Percentiles rank a stretch among this genome's conserved stretches.
Conservation (phyloP, 2,329 filamentous ascomycete species). For the Fusarium dlaminii region DNA sequence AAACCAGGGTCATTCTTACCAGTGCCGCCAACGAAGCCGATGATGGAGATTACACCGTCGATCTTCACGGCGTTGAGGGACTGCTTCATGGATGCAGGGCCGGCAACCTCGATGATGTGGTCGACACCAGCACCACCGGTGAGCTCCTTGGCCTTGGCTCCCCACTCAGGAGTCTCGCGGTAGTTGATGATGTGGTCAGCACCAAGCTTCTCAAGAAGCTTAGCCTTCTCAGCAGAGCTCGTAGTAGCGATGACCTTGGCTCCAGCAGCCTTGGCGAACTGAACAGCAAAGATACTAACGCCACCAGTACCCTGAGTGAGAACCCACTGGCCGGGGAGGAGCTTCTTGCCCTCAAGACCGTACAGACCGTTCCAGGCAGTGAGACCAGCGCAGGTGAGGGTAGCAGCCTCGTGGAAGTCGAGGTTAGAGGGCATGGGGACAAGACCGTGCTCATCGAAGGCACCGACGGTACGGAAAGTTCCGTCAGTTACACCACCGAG, state of each 20-base stretch:
- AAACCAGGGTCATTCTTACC: conserved; percentile 45
- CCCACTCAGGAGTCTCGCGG: conserved; percentile 57
- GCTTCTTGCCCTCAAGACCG: conserved; percentile 56
- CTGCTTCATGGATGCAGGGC: conserved; percentile 55
- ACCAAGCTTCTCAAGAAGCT: conserved; percentile 56
- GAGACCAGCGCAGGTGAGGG: conserved; percentile 68
- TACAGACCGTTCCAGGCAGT: conserved; percentile 75
- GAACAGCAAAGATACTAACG: conserved; percentile 73
- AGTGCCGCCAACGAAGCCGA: conserved; percentile 49
- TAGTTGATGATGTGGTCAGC: conserved; percentile 63
- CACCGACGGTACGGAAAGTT: conserved; percentile 71
- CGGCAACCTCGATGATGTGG: conserved; percentile 60
- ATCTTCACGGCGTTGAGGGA: conserved; percentile 56
- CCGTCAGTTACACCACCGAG: conserved; percentile 77
- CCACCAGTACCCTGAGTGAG: conserved; percentile 78
- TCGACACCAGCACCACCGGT: conserved; percentile 58
- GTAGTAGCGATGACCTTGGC: conserved; percentile 61
- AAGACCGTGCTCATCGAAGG: conserved; percentile 74
- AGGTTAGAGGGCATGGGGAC: conserved; percentile 69
- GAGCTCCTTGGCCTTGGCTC: conserved; percentile 54
- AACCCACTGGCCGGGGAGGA: conserved; percentile 66
- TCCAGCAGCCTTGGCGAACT: conserved; percentile 61
- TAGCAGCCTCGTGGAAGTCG: conserved; percentile 62
- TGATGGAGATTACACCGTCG: conserved; percentile 57
- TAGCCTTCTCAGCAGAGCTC: conserved; percentile 55